phyloP scores from a whole-genome alignment of 805 yeast genomes.

The Grigorovia yakushimaensis region DNA sequence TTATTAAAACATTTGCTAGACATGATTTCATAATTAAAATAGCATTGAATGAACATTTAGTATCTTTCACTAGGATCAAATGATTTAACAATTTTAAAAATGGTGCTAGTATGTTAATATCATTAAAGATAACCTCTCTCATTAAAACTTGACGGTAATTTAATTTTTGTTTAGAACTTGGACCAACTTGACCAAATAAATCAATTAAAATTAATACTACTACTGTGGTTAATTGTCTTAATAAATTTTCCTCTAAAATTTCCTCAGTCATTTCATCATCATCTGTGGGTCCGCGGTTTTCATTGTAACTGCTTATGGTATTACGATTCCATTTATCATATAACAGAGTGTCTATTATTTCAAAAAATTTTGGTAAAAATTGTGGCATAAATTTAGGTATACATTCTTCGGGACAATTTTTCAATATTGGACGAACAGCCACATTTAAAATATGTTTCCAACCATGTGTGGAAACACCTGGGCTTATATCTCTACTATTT shows the following conservation, averaged over 20 bases:
- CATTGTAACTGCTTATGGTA: slow-evolving; percentile 32
- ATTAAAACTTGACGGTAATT: slow-evolving; percentile 56
- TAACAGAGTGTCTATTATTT: slow-evolving; percentile 63
- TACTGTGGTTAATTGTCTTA: slow-evolving; percentile 87
- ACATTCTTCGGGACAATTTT: slow-evolving; percentile 72
- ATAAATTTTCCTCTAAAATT: slow-evolving; percentile 94
- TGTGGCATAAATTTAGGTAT: slow-evolving; percentile 63
- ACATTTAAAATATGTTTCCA: slow-evolving; percentile 96
- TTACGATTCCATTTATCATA: slow-evolving; percentile 58
- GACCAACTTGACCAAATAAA: slow-evolving; percentile 69
- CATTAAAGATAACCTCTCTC: slow-evolving; percentile 54
- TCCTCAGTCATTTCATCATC: slow-evolving; percentile 90
- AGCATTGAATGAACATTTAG: slow-evolving; percentile 87
- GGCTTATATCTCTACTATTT: slow-evolving; percentile 37
- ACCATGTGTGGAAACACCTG: slow-evolving; percentile 86
- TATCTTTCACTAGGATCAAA: slow-evolving; percentile 73
- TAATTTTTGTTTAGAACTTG: slow-evolving; percentile 29
- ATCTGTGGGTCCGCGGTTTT: slow-evolving; percentile 42
- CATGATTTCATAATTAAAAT: slow-evolving; percentile 70
- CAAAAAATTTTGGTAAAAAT: slow-evolving; percentile 67
- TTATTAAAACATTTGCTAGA: slow-evolving; percentile 55
- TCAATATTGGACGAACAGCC: slow-evolving; percentile 75
- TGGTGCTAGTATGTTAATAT: slow-evolving; percentile 64
- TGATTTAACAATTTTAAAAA: slow-evolving; percentile 66
- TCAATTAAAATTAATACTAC: slow-evolving; percentile 82